Evolutionary conservation across 192 early-diverging fungal species (phyloP).

Genomic region (Coemansia sp.): DNA sequence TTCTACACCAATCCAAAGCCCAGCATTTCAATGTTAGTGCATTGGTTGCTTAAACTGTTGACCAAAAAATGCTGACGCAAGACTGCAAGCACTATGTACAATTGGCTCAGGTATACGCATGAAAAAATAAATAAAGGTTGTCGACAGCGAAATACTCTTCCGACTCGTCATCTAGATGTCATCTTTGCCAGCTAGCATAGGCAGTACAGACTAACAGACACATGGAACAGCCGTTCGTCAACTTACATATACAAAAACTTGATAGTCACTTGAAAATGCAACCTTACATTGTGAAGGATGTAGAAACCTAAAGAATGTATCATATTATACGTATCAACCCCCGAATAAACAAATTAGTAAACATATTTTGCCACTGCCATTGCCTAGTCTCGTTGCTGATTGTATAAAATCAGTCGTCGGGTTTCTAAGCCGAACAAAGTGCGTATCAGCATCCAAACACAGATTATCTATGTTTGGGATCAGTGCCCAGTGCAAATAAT

Average conservation of each 20-base stretch:
- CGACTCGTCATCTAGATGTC: slow-evolving; percentile 80
- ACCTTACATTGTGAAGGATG: not conserved
- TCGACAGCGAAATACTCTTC: slow-evolving; percentile 75
- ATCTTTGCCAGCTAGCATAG: slow-evolving; percentile 56
- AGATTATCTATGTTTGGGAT: slow-evolving; percentile 39
- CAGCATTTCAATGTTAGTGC: not conserved
- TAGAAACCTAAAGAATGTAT: not conserved
- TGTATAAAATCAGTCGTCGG: slow-evolving; percentile 39
- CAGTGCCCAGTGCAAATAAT: slow-evolving; percentile 70
- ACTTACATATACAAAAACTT: not conserved
- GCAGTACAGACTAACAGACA: not conserved
- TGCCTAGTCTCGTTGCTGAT: not conserved
- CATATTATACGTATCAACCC: not conserved
- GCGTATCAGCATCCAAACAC: slow-evolving; percentile 31
- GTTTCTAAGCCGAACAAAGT: slow-evolving; percentile 52
- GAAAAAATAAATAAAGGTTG: slow-evolving; percentile 68
- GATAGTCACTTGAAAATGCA: not conserved
- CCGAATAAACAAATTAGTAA: not conserved
- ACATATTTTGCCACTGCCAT: not conserved
- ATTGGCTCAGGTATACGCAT: slow-evolving; percentile 60
- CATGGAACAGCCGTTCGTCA: not conserved
- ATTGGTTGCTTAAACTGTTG: not conserved
- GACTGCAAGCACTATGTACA: not conserved
- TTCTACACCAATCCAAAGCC: not conserved
- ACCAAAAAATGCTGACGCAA: not conserved